These are phyloP conservation scores for Forsythia viridissima DNA, from an alignment of 257 asterid species.

Conservation along the genomic window DNA sequence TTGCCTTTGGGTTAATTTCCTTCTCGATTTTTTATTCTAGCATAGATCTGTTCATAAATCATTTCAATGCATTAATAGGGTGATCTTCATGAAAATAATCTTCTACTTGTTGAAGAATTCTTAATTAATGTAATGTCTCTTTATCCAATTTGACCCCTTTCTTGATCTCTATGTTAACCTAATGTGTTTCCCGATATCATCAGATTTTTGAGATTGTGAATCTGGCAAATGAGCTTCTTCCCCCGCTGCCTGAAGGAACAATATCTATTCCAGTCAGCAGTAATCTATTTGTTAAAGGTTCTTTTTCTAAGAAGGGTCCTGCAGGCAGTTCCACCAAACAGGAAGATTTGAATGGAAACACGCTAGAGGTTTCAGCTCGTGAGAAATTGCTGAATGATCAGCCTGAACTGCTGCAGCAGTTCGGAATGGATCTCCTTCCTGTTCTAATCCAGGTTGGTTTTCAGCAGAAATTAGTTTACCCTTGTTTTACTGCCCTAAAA, in stretches of 20 bases:
- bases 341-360: slow-evolving; percentile 59
- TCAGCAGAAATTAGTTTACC: slow-evolving; percentile 7
- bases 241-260: slow-evolving; percentile 91
- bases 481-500: background rate
- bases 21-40: background rate
- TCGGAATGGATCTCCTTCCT: slow-evolving; percentile 94
- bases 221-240: slow-evolving; percentile 99
- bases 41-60: background rate
- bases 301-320: slow-evolving; percentile 58
- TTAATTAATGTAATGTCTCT: background rate
- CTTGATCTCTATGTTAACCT: background rate
- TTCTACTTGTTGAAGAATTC: slow-evolving; percentile 9
- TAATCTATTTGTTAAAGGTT: slow-evolving; percentile 60
- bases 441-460: slow-evolving; percentile 81
- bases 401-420: slow-evolving; percentile 92
- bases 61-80: background rate
- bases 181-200: background rate
- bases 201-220: slow-evolving; percentile 98
- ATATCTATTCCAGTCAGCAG: slow-evolving; percentile 77
- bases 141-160: background rate
- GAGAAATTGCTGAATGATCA: slow-evolving; percentile 83
- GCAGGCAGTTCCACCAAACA: slow-evolving; percentile 66
- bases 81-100: background rate
- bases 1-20: background rate
- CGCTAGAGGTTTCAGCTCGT: slow-evolving; percentile 65